A percentile compares a stretch with the other conserved stretches of the same genome.
These are phyloP conservation scores for Chalaropsis thielavioides DNA, from an alignment of 2,329 filamentous ascomycete genomes.

Conservation along the genomic window DNA sequence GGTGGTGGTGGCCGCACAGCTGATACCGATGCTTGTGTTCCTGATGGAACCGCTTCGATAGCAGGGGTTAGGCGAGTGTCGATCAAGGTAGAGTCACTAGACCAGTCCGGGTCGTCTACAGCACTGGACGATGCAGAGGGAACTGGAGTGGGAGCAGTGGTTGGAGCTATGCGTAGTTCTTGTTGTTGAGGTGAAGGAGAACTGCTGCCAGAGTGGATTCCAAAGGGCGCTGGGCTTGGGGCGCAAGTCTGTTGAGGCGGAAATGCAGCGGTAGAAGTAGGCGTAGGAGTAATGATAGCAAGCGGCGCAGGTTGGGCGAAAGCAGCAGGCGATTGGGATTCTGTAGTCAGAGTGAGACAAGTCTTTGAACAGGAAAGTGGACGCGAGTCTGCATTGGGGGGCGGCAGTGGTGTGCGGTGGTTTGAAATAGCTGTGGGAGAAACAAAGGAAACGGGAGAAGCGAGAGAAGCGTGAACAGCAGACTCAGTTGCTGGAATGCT, in stretches of 20 bases:
- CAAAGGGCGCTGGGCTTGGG: neutral
- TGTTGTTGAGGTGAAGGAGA: neutral
- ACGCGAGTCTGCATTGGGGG: neutral
- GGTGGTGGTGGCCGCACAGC: neutral
- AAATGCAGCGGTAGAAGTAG: conserved; percentile 3
- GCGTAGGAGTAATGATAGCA: neutral
- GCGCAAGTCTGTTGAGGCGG: neutral
- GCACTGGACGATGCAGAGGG: neutral
- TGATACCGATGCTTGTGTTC: neutral
- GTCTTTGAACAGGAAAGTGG: neutral
- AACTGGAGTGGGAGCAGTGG: neutral
- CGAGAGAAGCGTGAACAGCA: neutral
- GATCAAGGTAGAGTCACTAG: conserved; percentile 11
- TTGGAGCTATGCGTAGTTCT: neutral
- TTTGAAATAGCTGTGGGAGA: neutral
- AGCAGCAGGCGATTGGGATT: neutral
- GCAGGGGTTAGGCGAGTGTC: neutral
- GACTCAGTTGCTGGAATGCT: conserved; percentile 8
- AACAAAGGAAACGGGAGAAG: neutral
- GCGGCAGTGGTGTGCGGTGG: neutral
- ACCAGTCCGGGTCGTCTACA: conserved; percentile 7
- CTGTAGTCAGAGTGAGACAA: neutral
- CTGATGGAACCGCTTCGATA: neutral
- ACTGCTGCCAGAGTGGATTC: neutral
- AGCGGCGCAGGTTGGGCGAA: neutral